These are phyloP conservation scores for Cladosporium velox DNA, from an alignment of 2,329 filamentous ascomycete genomes.

Conservation along the genomic window DNA sequence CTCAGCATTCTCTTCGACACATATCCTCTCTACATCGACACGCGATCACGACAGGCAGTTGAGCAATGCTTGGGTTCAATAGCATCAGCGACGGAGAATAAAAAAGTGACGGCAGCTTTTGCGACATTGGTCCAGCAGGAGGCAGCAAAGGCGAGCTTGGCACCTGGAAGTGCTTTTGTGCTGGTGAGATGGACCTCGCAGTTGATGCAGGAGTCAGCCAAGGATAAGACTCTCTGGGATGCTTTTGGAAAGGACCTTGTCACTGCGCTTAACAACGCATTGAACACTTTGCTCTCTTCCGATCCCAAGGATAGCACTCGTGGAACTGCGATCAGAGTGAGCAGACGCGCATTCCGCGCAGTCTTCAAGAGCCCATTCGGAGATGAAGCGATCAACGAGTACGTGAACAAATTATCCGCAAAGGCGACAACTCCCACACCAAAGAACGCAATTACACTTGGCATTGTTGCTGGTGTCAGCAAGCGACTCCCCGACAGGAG, in stretches of 20 bases:
- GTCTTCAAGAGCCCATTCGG: conserved; percentile 64
- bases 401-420: conserved; percentile 66
- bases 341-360: conserved; percentile 76
- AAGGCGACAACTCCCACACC: conserved; percentile 66
- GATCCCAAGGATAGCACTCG: conserved; percentile 64
- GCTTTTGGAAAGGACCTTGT: conserved; percentile 67
- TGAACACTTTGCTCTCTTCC: conserved; percentile 77
- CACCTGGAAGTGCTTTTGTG: conserved; percentile 79
- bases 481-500: conserved; percentile 68
- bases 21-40: conserved; percentile 83
- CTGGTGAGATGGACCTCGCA: conserved; percentile 87
- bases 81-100: conserved; percentile 60
- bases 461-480: conserved; percentile 84
- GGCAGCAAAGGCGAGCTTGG: conserved; percentile 73
- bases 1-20: conserved; percentile 80
- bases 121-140: conserved; percentile 70
- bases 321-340: conserved; percentile 73
- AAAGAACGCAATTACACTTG: conserved; percentile 76
- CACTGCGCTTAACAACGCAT: conserved; percentile 66
- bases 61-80: conserved; percentile 75
- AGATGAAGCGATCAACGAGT: conserved; percentile 62
- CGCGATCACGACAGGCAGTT: conserved; percentile 77
- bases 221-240: conserved; percentile 62
- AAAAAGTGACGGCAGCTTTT: conserved; percentile 63
- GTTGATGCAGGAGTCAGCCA: conserved; percentile 70